Percentiles rank a stretch among this genome's conserved stretches.
Evolutionary conservation across 2,329 filamentous ascomycete genomes (phyloP).

Genomic region (Tolypocladium cylindrosporum): DNA sequence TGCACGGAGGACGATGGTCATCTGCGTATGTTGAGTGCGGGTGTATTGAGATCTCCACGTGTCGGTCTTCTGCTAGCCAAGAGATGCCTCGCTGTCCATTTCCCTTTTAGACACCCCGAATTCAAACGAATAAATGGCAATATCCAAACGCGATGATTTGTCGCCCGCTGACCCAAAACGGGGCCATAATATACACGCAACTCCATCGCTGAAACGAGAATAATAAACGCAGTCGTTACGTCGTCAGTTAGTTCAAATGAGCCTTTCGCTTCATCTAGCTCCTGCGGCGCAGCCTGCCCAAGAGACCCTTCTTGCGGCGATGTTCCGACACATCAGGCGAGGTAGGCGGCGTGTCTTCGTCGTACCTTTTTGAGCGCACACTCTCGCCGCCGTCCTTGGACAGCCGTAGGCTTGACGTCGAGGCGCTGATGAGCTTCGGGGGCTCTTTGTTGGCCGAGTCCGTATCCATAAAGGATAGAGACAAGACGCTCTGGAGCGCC

Average conservation of each 20-base stretch:
- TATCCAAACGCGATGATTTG: not conserved
- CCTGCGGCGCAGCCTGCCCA: conserved; percentile 5
- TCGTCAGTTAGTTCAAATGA: conserved; percentile 2
- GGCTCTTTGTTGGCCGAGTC: conserved; percentile 12
- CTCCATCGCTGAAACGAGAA: conserved; percentile 11
- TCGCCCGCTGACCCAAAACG: not conserved
- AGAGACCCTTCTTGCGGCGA: conserved; percentile 15
- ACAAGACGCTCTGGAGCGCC: conserved; percentile 21
- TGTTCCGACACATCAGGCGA: conserved; percentile 21
- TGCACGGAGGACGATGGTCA: not conserved
- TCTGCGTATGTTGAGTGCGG: not conserved
- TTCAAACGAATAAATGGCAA: not conserved
- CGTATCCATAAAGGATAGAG: conserved; percentile 18
- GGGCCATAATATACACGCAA: not conserved
- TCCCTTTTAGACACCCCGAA: not conserved
- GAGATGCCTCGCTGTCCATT: not conserved
- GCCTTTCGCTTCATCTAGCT: not conserved
- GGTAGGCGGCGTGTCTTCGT: conserved; percentile 25
- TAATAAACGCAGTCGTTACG: conserved; percentile 5
- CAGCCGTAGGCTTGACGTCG: conserved; percentile 17
- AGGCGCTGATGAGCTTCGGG: conserved; percentile 12
- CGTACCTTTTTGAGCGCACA: conserved; percentile 12
- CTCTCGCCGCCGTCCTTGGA: conserved; percentile 31
- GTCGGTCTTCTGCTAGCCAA: not conserved
- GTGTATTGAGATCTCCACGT: not conserved